Conservation (phyloP, 768 basidiomycete species). For the Leccinum ochraceum region DNA sequence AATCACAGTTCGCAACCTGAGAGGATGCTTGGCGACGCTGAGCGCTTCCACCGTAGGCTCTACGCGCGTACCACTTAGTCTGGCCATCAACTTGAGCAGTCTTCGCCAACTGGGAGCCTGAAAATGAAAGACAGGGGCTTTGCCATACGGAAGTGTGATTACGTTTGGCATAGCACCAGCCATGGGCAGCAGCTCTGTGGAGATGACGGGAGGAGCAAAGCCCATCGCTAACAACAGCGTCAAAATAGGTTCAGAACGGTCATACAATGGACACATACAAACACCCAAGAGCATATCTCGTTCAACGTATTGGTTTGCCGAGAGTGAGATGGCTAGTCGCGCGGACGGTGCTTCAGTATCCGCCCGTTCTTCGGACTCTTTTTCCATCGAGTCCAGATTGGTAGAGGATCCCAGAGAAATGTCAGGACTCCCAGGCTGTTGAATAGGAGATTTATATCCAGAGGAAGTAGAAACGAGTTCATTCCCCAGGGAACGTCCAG, state of each 20-base stretch:
- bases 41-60: slow-evolving; percentile 72
- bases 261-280: slow-evolving; percentile 49
- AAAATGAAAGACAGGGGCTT: slow-evolving; percentile 66
- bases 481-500: slow-evolving; percentile 15
- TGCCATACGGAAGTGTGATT: slow-evolving; percentile 71
- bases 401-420: slow-evolving; percentile 19
- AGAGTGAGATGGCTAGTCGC: slow-evolving; percentile 14
- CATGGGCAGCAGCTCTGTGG: slow-evolving; percentile 48
- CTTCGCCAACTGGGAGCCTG: slow-evolving; percentile 76
- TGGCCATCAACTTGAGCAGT: slow-evolving; percentile 72
- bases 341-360: slow-evolving; percentile 13
- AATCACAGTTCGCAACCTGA: slow-evolving; percentile 69
- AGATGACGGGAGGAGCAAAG: slow-evolving; percentile 59
- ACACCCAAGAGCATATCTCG: slow-evolving; percentile 57
- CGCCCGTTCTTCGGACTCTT: slow-evolving; percentile 20
- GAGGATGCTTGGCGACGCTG: slow-evolving; percentile 52
- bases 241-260: neutral
- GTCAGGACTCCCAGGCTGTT: slow-evolving; percentile 26
- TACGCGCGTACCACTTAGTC: slow-evolving; percentile 66
- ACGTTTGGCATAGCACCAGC: slow-evolving; percentile 63
- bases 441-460: slow-evolving; percentile 21
- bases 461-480: slow-evolving; percentile 15
- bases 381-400: slow-evolving; percentile 18
- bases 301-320: slow-evolving; percentile 52
- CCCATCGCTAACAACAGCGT: slow-evolving; percentile 56